A percentile compares a stretch with the other conserved stretches of the same genome.
Evolutionary conservation across 1,284 basidiomycete species (phyloP).

Genomic region (Leccinum cinnamomeum): DNA sequence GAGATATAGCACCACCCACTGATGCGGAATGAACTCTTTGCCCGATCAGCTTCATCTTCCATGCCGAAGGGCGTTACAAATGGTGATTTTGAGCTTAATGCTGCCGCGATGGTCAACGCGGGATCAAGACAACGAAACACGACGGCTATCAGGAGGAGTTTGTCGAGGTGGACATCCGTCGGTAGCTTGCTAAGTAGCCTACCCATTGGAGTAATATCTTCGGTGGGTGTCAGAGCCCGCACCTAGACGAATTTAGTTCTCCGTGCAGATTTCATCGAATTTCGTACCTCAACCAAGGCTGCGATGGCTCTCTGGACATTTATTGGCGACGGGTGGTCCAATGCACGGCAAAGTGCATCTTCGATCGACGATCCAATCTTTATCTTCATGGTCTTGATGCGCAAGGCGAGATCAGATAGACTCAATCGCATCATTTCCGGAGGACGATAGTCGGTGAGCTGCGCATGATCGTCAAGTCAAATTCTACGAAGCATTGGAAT

Average conservation of each 20-base stretch:
- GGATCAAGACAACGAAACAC: constrained; percentile 92
- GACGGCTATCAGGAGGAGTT: constrained; percentile 87
- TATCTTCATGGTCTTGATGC: constrained; percentile 97
- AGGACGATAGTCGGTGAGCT: constrained; percentile 91
- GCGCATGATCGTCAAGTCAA: constrained; percentile 15
- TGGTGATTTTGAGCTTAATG: constrained; percentile 91
- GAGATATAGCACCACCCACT: constrained; percentile 46
- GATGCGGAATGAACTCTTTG: constrained; percentile 78
- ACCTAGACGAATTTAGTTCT: constrained; percentile 46
- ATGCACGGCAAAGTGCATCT: constrained; percentile 82
- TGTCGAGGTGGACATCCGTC: constrained; percentile 95
- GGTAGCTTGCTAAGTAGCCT: constrained; percentile 90
- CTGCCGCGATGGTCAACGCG: constrained; percentile 93
- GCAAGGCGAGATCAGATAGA: constrained; percentile 90
- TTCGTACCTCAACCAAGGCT: constrained; percentile 83
- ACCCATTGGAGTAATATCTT: constrained; percentile 97
- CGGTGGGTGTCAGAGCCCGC: constrained; percentile 79
- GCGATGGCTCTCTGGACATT: constrained; percentile 94
- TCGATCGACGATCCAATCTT: constrained; percentile 90
- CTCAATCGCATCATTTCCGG: constrained; percentile 97
- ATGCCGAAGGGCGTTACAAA: constrained; percentile 89
- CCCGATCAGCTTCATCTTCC: constrained; percentile 84
- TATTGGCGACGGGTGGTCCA: constrained; percentile 86
- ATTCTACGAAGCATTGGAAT: constrained; percentile 29
- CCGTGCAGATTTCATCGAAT: background rate